A percentile compares a stretch with the other conserved stretches of the same genome.
Evolutionary conservation across 441 rosid genomes (phyloP).

Genomic region (Erodium texanum): DNA sequence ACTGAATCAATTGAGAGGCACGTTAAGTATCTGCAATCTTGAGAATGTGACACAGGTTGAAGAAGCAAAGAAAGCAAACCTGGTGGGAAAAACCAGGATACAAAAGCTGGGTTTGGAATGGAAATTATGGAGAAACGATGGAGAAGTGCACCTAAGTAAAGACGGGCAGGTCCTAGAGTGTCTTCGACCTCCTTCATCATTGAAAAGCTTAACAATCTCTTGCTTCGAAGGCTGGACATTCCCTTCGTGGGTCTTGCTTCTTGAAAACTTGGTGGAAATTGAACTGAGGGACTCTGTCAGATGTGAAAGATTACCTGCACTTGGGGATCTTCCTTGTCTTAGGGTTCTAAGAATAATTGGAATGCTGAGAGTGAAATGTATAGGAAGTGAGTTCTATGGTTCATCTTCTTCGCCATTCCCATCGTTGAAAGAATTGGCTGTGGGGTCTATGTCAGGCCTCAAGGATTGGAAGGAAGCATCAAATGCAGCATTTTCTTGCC

Average conservation of each 20-base stretch:
- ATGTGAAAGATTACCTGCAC: not conserved
- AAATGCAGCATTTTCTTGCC: not conserved
- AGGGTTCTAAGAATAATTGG: not conserved
- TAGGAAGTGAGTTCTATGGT: conserved; percentile 1
- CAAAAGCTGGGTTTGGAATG: conserved; percentile 9
- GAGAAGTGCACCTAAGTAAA: not conserved
- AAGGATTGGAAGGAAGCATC: not conserved
- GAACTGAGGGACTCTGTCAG: not conserved
- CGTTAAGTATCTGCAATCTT: conserved; percentile 10
- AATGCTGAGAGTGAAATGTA: not conserved
- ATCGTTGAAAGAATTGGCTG: not conserved
- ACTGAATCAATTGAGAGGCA: conserved; percentile 16
- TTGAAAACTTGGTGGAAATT: not conserved
- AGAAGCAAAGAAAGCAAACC: conserved; percentile 20
- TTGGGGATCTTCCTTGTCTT: not conserved
- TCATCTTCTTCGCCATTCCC: not conserved
- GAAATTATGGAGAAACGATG: not conserved
- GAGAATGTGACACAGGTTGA: conserved; percentile 11
- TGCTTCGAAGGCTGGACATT: not conserved
- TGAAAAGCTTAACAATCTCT: not conserved
- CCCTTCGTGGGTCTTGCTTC: not conserved
- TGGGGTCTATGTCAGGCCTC: not conserved
- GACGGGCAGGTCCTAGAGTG: not conserved
- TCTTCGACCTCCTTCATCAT: not conserved
- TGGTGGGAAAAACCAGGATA: conserved; percentile 6